Percentiles rank a stretch among this genome's conserved stretches.
phyloP scores from a whole-genome alignment of 495 filamentous ascomycete genomes.

The Aspergillus indologenus region DNA sequence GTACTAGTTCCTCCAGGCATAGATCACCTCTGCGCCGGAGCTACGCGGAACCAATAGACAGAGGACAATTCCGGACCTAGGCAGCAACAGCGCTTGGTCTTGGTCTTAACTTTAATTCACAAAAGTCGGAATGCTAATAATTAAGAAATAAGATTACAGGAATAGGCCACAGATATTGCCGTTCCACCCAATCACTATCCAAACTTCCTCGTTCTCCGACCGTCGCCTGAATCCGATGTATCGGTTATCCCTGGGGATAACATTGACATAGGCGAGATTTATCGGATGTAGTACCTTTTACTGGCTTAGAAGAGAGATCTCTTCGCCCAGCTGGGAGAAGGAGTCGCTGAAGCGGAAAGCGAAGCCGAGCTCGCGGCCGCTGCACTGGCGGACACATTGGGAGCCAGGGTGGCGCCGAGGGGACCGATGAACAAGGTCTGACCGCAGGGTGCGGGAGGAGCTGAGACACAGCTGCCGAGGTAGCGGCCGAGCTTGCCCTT shows the following conservation, averaged over 20 bases:
- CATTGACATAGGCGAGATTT: not conserved
- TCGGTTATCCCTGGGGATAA: not conserved
- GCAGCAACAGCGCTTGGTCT: not conserved
- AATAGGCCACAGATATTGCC: conserved; percentile 2
- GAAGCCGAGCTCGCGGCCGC: conserved; percentile 10
- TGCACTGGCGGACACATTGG: conserved; percentile 5
- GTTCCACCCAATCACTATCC: conserved; percentile 1
- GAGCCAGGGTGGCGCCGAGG: conserved; percentile 21
- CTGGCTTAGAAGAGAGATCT: not conserved
- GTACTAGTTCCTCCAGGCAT: no score
- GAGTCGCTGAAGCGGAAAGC: conserved; percentile 8
- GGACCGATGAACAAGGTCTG: conserved; percentile 24
- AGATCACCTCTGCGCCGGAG: no score
- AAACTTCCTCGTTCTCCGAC: not conserved
- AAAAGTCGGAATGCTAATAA: not conserved
- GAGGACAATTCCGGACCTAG: not conserved
- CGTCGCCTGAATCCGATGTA: not conserved
- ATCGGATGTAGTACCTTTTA: not conserved
- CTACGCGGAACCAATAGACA: not conserved
- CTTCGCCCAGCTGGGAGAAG: conserved; percentile 10
- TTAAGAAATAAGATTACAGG: conserved; percentile 10
- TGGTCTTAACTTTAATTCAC: conserved; percentile 7
- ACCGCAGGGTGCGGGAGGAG: conserved; percentile 25
- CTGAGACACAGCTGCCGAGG: conserved; percentile 26
- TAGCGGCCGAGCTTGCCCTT: conserved; percentile 30